A percentile compares a stretch with the other conserved stretches of the same genome.
phyloP scores from a whole-genome alignment of 768 basidiomycete genomes.

The Rhodotorula kratochvilovae region DNA sequence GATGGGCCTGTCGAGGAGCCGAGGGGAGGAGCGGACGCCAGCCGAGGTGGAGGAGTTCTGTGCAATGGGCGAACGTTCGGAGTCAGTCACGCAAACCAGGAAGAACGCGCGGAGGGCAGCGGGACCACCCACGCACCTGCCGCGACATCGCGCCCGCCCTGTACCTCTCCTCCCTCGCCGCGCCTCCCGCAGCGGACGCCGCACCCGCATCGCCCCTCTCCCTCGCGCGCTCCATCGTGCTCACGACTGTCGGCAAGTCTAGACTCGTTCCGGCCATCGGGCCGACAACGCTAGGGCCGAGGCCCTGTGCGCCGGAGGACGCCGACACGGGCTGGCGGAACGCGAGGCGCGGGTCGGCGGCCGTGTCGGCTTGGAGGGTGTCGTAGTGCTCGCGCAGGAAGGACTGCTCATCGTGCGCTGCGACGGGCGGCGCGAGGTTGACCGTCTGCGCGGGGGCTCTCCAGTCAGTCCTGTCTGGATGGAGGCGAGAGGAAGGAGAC shows the following conservation, averaged over 20 bases:
- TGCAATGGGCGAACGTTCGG: no score
- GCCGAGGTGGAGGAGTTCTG: constrained; percentile 4
- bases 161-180: background rate
- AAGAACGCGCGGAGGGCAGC: no score
- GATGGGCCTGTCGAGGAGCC: background rate
- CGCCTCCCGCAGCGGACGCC: background rate
- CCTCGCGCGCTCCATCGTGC: constrained; percentile 51
- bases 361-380: constrained; percentile 80
- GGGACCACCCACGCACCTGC: constrained; percentile 2
- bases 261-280: constrained; percentile 84
- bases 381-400: constrained; percentile 91
- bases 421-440: constrained; percentile 55
- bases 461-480: no score
- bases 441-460: background rate
- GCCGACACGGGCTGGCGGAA: constrained; percentile 61
- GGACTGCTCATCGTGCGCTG: constrained; percentile 77
- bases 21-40: constrained; percentile 4
- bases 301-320: background rate
- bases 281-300: constrained; percentile 65
- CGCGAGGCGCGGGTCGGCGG: constrained; percentile 79
- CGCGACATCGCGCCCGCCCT: constrained; percentile 2
- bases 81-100: no score
- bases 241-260: constrained; percentile 79
- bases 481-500: background rate
- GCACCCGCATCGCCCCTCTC: background rate